Base-by-base conservation (phyloP, 2,329 filamentous ascomycete genomes). In the Aspergillus tanneri region DNA sequence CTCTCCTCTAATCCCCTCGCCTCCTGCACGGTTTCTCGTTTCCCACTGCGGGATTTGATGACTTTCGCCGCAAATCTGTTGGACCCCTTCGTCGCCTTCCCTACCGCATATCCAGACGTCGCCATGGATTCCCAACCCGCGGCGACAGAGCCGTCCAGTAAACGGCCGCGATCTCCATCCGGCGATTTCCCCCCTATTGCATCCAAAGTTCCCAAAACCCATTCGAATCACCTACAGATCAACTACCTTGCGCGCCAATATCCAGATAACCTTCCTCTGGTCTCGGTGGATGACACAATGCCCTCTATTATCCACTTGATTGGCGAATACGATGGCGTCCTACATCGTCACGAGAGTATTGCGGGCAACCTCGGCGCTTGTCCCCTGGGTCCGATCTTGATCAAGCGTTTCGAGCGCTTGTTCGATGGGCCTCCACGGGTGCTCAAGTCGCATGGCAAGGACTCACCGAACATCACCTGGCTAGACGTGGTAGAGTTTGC, bases 401-500 rank as follows among this genome's bases (percentile, higher is more conserved):
- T 95, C 60, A 90, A 90, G 70, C 86, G 88, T 34, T 90, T 95
- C 66, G 90, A 95, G 67, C 82, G 87, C 44, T 78, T 92, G 47
- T 95, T 96, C 62, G 89, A 95, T 55, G 87, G 87, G 0, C 84
- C 87, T 18, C 90, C 91, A 52, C 83, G 78, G 23, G 79, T 84
- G 48, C 78, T 77, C 59, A 87, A 80, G 68, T 83, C 71, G 62
- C 81, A 78, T 72, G 78, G 76, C n/a, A 81, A 81, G 56, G 79
- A 82, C 21, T 73, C 78, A 24, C 80, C 78, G 4, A 78, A 77
- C 5, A 80, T 93, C 47, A 86, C 84, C 10, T 96, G 90, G 90
- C 76, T 93, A 30, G 90, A 95, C 61, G 84, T 95, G 43, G 87
- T 95, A 56, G 84, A 87, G 56, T 93, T 91, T 70, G 87, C 90